These are phyloP conservation scores for Paraurostyla sp. DNA, from an alignment of 73 alveolate genomes.

Conservation along the genomic window DNA sequence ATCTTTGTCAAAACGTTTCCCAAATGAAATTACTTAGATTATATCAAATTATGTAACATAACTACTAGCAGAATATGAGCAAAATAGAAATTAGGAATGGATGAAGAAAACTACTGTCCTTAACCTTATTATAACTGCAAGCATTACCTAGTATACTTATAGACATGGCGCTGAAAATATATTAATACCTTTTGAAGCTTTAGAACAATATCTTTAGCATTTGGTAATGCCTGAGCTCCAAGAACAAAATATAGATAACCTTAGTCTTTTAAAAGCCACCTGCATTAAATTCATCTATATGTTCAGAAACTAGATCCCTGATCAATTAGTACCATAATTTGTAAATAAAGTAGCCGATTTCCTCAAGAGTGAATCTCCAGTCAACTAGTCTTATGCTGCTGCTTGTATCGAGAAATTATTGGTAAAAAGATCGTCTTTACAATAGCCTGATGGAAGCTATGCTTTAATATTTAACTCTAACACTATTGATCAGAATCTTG, in stretches of 20 bases:
- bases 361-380: neutral
- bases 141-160: constrained; percentile 41
- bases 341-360: constrained; percentile 25
- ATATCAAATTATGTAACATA: neutral
- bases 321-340: constrained; percentile 30
- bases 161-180: constrained; percentile 47
- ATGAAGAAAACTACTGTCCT: constrained; percentile 17
- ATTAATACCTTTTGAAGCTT: constrained; percentile 4
- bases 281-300: constrained; percentile 63
- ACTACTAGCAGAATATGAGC: neutral
- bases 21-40: neutral
- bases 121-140: constrained; percentile 34
- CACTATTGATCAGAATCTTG: constrained; percentile 15
- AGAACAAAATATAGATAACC: constrained; percentile 33
- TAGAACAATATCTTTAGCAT: neutral
- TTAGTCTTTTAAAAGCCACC: constrained; percentile 48
- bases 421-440: neutral
- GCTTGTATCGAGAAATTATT: constrained; percentile 64
- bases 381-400: constrained; percentile 68
- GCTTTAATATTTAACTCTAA: constrained; percentile 37
- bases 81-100: constrained; percentile 50
- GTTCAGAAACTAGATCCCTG: constrained; percentile 68
- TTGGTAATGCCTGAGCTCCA: constrained; percentile 47
- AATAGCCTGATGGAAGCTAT: neutral
- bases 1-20: constrained; percentile 4